Conservation (phyloP, 805 yeast species). For the Wickerhamomyces canadensis region DNA sequence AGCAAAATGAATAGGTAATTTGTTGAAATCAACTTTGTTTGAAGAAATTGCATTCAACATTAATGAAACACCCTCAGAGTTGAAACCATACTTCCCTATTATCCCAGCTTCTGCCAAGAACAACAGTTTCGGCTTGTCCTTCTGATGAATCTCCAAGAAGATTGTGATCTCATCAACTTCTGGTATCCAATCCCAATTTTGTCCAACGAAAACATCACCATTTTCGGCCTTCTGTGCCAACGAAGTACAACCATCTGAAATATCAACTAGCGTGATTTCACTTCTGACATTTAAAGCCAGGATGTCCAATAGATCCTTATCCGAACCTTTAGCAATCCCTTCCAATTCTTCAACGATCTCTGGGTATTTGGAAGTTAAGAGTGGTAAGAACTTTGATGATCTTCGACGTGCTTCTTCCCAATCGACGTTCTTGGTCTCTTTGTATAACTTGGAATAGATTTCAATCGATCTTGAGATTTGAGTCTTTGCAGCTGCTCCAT, state of each 20-base stretch:
- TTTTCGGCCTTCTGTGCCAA: slow-evolving; percentile 23
- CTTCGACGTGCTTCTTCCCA: slow-evolving; percentile 28
- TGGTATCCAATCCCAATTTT: slow-evolving; percentile 39
- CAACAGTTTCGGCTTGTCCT: slow-evolving; percentile 20
- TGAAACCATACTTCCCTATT: slow-evolving; percentile 23
- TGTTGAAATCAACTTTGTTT: slow-evolving; percentile 22
- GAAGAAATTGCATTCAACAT: slow-evolving; percentile 22
- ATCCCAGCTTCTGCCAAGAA: slow-evolving; percentile 24
- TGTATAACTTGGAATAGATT: slow-evolving; percentile 25
- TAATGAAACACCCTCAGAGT: slow-evolving; percentile 14
- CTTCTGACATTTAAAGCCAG: slow-evolving; percentile 33
- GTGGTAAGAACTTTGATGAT: slow-evolving; percentile 24
- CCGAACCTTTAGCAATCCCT: slow-evolving; percentile 35
- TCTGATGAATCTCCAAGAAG: slow-evolving; percentile 22
- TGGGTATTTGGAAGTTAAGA: slow-evolving; percentile 23
- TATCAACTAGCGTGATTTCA: slow-evolving; percentile 31
- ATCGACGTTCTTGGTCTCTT: slow-evolving; percentile 17
- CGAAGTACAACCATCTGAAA: slow-evolving; percentile 35
- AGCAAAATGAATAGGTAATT: slow-evolving; percentile 33
- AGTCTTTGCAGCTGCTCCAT: slow-evolving; percentile 28
- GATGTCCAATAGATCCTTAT: slow-evolving; percentile 27
- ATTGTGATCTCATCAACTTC: slow-evolving; percentile 19
- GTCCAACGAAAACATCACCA: slow-evolving; percentile 25
- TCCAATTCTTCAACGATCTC: slow-evolving; percentile 30
- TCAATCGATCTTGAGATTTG: slow-evolving; percentile 25